phyloP scores from a whole-genome alignment of 2,329 filamentous ascomycete species.

The Ascochyta koolunga region DNA sequence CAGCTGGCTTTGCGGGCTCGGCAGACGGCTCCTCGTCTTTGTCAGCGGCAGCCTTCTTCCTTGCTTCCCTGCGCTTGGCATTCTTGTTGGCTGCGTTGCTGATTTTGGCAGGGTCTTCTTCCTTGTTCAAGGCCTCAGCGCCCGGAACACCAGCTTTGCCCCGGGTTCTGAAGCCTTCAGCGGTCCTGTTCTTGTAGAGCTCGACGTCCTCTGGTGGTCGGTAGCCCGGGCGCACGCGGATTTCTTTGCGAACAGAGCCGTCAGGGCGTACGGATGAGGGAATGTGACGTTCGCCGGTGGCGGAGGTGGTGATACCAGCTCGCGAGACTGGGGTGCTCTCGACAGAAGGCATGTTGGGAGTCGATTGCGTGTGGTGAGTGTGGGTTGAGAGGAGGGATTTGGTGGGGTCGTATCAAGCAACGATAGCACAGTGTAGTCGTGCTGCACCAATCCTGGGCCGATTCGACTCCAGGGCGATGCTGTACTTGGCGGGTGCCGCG shows the following conservation, averaged over 20 bases:
- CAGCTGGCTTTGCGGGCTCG: slow-evolving; percentile 19
- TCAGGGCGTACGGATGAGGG: slow-evolving; percentile 86
- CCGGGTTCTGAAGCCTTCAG: slow-evolving; percentile 81
- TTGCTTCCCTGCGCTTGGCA: slow-evolving; percentile 75
- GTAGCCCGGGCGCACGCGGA: slow-evolving; percentile 92
- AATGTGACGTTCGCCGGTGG: slow-evolving; percentile 83
- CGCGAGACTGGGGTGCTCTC: slow-evolving; percentile 44
- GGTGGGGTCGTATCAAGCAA: not conserved
- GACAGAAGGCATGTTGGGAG: slow-evolving; percentile 38
- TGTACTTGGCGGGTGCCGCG: not conserved
- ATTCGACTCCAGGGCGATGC: not conserved
- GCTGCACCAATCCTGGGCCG: not conserved
- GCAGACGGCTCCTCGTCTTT: slow-evolving; percentile 49
- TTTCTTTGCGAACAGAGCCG: slow-evolving; percentile 90
- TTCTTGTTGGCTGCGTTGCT: slow-evolving; percentile 76
- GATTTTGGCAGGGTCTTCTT: slow-evolving; percentile 54
- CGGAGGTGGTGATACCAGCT: slow-evolving; percentile 70
- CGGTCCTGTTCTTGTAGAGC: slow-evolving; percentile 91
- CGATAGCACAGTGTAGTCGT: not conserved
- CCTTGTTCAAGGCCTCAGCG: slow-evolving; percentile 61
- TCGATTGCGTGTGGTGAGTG: not conserved
- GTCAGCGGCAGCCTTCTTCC: slow-evolving; percentile 59
- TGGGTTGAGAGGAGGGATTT: not conserved
- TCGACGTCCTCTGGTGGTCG: slow-evolving; percentile 94
- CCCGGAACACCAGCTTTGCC: slow-evolving; percentile 75